Percentiles rank a stretch among this genome's conserved stretches.
These are phyloP conservation scores for Thielaviopsis musarum DNA, from an alignment of 2,329 filamentous ascomycete species.

Conservation along the genomic window DNA sequence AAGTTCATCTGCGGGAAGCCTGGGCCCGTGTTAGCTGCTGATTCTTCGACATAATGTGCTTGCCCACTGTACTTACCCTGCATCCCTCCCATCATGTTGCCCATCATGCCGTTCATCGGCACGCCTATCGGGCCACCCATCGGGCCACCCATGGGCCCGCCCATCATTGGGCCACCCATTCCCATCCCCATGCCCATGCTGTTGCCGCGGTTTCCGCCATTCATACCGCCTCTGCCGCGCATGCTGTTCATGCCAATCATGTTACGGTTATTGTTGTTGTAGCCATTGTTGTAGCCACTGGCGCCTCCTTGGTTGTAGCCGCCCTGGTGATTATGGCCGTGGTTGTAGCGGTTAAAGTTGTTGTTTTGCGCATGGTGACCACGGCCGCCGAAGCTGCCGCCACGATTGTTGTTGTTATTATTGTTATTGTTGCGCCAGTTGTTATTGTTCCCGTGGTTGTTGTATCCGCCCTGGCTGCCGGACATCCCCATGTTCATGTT, in stretches of 20 bases:
- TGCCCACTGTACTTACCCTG: conserved; percentile 26
- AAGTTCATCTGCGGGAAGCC: conserved; percentile 45
- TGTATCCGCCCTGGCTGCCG: conserved; percentile 23
- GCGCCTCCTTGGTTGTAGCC: conserved; percentile 18
- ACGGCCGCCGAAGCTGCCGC: conserved; percentile 27
- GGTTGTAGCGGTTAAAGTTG: conserved; percentile 11
- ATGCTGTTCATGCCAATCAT: conserved; percentile 27
- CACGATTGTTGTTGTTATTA: conserved; percentile 28
- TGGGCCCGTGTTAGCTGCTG: conserved; percentile 14
- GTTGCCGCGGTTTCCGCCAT: conserved; percentile 26
- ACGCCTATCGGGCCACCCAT: conserved; percentile 22
- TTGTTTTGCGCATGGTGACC: conserved; percentile 9
- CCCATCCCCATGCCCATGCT: conserved; percentile 35
- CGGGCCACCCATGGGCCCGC: conserved; percentile 28
- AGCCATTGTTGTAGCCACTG: conserved; percentile 16
- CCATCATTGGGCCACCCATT: conserved; percentile 34
- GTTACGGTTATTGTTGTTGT: conserved; percentile 21
- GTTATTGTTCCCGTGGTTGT: conserved; percentile 29
- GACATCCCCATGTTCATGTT: conserved; percentile 22
- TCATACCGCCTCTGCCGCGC: conserved; percentile 32
- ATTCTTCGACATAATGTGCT: not conserved
- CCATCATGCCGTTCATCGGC: conserved; percentile 29
- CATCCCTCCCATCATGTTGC: conserved; percentile 26
- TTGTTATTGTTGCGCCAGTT: conserved; percentile 39
- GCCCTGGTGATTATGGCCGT: conserved; percentile 8